Base-by-base conservation (phyloP, 352 stramenopile species). In the Phytopythium vexans region DNA sequence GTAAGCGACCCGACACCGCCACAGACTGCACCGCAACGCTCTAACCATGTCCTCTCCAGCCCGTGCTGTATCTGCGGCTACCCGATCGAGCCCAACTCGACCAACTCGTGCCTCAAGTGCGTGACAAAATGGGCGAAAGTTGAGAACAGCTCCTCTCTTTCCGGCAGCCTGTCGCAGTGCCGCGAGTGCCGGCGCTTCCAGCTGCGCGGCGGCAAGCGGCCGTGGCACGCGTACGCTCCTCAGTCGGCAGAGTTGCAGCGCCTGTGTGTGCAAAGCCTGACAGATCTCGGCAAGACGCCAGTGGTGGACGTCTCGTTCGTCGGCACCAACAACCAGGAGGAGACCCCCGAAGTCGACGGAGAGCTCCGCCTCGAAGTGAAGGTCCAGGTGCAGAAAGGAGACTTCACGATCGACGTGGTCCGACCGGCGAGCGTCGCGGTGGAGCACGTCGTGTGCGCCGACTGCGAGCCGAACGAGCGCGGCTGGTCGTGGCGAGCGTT, bases 281-380 rank as follows among this genome's bases (percentile, higher is more conserved):
- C 69, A 1, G 75, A 71, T 0, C 69, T 93, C 12, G 57, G 49
- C 41, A 87, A 83, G 58, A 6, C 27, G n/a, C 15, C 16, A 10
- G 70, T 94, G 37, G 63, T 89, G 11, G 80, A 92, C 52, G 84
- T 82, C 1, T 62, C 64, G 9, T 91, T 90, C 53, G 75, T 91
- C 49, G 90, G 81, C 77, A 92, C 77, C 1, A 77, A 92, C 49
- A 69, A 66, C 3, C 60, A 78, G 51, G 70, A 53, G 15, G 70
- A 77, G 41, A 55, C 60, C 41, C 38, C 81, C 34, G 81, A 82
- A 52, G 15, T 86, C 38, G 66, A 77, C 41, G 60, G 82, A 40
- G 65, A 54, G 51, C 62, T 81, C n/a, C 66, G 67, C 46, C 68
- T 68, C 15, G 72, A 84, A 27, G 56, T 86, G 34, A 34, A 80